Conservation (phyloP, 352 stramenopile genomes). For the Phytophthora macrochlamydospora region DNA sequence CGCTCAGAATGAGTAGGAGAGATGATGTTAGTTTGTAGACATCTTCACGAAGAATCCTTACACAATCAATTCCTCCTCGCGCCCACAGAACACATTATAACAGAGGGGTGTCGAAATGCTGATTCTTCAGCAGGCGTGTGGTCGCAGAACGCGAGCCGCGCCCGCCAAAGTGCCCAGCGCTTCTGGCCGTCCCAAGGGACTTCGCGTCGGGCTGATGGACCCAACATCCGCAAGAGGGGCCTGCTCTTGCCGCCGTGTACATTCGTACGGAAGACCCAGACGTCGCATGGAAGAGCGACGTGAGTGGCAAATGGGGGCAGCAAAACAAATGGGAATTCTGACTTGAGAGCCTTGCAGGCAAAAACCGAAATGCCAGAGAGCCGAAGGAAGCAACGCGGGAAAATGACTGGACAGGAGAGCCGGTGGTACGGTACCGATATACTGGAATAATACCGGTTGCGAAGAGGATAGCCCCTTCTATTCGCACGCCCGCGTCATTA, state of each 20-base stretch:
- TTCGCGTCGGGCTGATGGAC: slow-evolving; percentile 82
- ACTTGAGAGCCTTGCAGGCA: neutral
- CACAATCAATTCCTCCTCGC: slow-evolving; percentile 48
- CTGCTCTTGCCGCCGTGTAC: slow-evolving; percentile 60
- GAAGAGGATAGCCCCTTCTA: no score
- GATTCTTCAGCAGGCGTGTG: slow-evolving; percentile 68
- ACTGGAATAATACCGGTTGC: no score
- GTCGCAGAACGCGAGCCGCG: slow-evolving; percentile 60
- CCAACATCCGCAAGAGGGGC: slow-evolving; percentile 72
- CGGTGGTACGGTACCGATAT: neutral
- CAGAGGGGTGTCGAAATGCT: slow-evolving; percentile 74
- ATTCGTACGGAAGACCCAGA: slow-evolving; percentile 67
- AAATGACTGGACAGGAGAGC: slow-evolving; percentile 1
- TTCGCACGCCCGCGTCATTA: no score
- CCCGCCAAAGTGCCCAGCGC: slow-evolving; percentile 78
- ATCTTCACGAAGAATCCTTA: slow-evolving; percentile 40
- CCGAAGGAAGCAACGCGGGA: neutral
- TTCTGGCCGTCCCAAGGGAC: slow-evolving; percentile 69
- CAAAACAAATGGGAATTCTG: neutral
- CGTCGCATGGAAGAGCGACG: slow-evolving; percentile 54
- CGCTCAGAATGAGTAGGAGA: slow-evolving; percentile 81
- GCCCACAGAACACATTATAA: slow-evolving; percentile 18
- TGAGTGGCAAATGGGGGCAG: slow-evolving; percentile 73
- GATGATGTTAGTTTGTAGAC: slow-evolving; percentile 65
- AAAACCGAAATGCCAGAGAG: neutral